A percentile compares a stretch with the other conserved stretches of the same genome.
Evolutionary conservation across 2,329 filamentous ascomycete genomes (phyloP).

Genomic region (Apiospora rasikravindrae): DNA sequence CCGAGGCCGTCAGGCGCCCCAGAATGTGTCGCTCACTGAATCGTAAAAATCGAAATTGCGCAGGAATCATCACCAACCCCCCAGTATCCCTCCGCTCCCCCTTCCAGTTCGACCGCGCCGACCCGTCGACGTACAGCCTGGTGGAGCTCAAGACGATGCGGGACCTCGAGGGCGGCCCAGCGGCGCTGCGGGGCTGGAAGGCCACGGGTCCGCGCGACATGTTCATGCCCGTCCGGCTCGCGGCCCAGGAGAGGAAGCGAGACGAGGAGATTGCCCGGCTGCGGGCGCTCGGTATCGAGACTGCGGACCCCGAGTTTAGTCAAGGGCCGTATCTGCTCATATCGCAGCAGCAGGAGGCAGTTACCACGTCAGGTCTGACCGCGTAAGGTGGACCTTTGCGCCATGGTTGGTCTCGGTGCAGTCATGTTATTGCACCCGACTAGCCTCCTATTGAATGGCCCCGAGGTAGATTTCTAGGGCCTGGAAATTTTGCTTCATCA

Average conservation of each 20-base stretch:
- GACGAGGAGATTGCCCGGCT: not conserved
- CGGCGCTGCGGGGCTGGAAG: not conserved
- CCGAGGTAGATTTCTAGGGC: no score
- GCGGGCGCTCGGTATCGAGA: not conserved
- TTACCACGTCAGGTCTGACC: no score
- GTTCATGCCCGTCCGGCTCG: not conserved
- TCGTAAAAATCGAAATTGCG: no score
- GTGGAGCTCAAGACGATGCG: conserved; percentile 3
- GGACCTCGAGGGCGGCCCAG: not conserved
- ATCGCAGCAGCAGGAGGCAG: not conserved
- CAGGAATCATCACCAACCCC: conserved; percentile 2
- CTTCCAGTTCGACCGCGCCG: conserved; percentile 3
- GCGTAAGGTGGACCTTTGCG: no score
- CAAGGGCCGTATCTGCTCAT: not conserved
- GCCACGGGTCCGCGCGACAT: conserved; percentile 2
- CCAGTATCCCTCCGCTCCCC: not conserved
- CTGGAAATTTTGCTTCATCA: no score
- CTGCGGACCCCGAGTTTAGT: not conserved
- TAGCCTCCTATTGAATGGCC: no score
- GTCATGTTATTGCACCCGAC: no score
- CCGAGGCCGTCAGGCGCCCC: no score
- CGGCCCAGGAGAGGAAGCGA: not conserved
- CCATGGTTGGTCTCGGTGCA: no score
- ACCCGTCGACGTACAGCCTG: not conserved
- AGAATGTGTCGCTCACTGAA: no score